Percentiles rank a stretch among this genome's conserved stretches.
These are phyloP conservation scores for Lichtheimia corymbifera DNA, from an alignment of 371 early-diverging fungal species.

Conservation along the genomic window DNA sequence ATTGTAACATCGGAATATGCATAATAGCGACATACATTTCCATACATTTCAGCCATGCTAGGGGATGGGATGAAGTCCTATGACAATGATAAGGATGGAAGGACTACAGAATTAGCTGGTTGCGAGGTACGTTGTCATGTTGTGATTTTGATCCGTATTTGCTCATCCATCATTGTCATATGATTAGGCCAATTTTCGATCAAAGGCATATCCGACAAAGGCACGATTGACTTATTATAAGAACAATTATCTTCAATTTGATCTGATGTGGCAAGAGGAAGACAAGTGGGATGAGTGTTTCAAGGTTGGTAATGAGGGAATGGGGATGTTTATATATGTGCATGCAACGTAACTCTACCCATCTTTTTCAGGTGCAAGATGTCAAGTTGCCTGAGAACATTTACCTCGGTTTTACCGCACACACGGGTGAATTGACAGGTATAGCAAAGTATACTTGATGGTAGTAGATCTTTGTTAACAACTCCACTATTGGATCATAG, in stretches of 20 bases:
- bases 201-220: conserved; percentile 61
- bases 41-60: conserved; percentile 91
- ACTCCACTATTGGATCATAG: conserved; percentile 23
- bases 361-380: conserved; percentile 40
- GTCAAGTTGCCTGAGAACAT: conserved; percentile 72
- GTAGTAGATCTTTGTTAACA: no score
- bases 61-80: conserved; percentile 88
- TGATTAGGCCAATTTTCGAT: conserved; percentile 72
- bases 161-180: no score
- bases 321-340: background rate
- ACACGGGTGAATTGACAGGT: conserved; percentile 89
- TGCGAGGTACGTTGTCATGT: conserved; percentile 57
- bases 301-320: conserved; percentile 28
- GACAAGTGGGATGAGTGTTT: conserved; percentile 86
- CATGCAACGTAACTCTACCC: background rate
- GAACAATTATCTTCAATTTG: conserved; percentile 64
- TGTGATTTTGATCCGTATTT: no score
- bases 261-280: conserved; percentile 65
- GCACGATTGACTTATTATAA: conserved; percentile 81
- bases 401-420: conserved; percentile 89
- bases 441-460: background rate
- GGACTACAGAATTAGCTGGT: conserved; percentile 62
- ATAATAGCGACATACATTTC: conserved; percentile 68
- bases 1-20: background rate
- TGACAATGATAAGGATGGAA: conserved; percentile 83